phyloP scores from a whole-genome alignment of 805 yeast species.

The Kazachstania bromeliacearum region DNA sequence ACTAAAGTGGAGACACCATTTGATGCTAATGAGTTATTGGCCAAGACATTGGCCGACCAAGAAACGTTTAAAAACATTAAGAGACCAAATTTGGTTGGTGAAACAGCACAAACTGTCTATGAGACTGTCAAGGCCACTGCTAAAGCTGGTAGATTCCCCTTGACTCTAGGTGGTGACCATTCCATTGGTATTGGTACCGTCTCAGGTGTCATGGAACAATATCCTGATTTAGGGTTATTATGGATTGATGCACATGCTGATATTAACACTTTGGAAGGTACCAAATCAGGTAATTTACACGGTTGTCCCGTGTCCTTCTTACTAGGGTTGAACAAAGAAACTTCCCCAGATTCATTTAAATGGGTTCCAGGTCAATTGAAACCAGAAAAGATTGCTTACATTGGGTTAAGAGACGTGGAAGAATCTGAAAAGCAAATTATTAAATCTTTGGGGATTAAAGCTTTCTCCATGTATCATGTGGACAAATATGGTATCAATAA shows the following conservation, averaged over 20 bases:
- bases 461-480: slow-evolving; percentile 91
- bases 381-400: slow-evolving; percentile 71
- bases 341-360: slow-evolving; percentile 53
- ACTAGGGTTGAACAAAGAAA: slow-evolving; percentile 60
- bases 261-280: slow-evolving; percentile 76
- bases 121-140: slow-evolving; percentile 48
- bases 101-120: slow-evolving; percentile 56
- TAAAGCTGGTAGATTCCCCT: slow-evolving; percentile 46
- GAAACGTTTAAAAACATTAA: slow-evolving; percentile 42
- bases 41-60: slow-evolving; percentile 33
- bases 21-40: slow-evolving; percentile 36
- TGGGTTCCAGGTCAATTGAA: slow-evolving; percentile 73
- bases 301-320: slow-evolving; percentile 94
- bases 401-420: slow-evolving; percentile 92
- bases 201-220: slow-evolving; percentile 64
- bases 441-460: slow-evolving; percentile 61
- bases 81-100: slow-evolving; percentile 70
- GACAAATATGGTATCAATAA: slow-evolving; percentile 88
- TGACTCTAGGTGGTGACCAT: slow-evolving; percentile 94
- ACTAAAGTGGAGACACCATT: slow-evolving; percentile 47
- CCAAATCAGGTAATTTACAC: slow-evolving; percentile 85
- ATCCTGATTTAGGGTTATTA: slow-evolving; percentile 81
- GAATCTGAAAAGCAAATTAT: slow-evolving; percentile 71
- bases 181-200: slow-evolving; percentile 92
- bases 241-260: slow-evolving; percentile 99